Evolutionary conservation across 495 filamentous ascomycete species (phyloP).

Genomic region (Acidiella bohemica): DNA sequence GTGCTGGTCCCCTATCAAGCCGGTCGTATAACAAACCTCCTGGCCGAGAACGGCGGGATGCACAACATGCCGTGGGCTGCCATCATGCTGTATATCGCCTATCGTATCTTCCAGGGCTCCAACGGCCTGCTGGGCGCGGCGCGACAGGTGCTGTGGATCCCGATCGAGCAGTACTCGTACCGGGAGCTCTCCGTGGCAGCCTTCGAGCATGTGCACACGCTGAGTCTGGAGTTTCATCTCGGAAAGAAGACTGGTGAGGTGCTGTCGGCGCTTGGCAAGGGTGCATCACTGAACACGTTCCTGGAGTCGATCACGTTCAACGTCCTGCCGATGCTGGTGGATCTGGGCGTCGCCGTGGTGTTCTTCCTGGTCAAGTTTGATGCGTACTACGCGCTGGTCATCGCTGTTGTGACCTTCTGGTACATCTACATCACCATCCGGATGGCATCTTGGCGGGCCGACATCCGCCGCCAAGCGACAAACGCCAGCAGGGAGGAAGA

Average conservation of each 20-base stretch:
- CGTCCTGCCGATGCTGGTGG: constrained; percentile 85
- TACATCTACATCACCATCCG: constrained; percentile 93
- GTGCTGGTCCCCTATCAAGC: constrained; percentile 66
- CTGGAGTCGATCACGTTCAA: constrained; percentile 91
- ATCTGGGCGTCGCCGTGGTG: constrained; percentile 72
- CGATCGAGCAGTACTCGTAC: constrained; percentile 91
- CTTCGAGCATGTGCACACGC: constrained; percentile 90
- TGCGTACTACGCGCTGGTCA: constrained; percentile 82
- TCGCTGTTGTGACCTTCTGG: constrained; percentile 82
- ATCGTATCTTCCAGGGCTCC: constrained; percentile 73
- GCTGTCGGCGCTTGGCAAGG: constrained; percentile 85
- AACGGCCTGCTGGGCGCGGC: constrained; percentile 75
- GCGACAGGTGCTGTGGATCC: constrained; percentile 80
- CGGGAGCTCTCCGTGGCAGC: constrained; percentile 84
- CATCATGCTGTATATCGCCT: constrained; percentile 67
- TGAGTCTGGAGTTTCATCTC: constrained; percentile 92
- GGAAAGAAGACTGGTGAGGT: constrained; percentile 96
- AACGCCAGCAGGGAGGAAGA: constrained; percentile 90
- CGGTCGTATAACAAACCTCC: constrained; percentile 53
- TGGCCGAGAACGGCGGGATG: constrained; percentile 40
- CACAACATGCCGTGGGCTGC: constrained; percentile 48
- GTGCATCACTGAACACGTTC: constrained; percentile 91
- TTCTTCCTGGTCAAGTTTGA: constrained; percentile 75
- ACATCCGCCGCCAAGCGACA: constrained; percentile 82
- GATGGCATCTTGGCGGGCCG: constrained; percentile 84